phyloP scores from a whole-genome alignment of 352 stramenopile species.

The Phytophthora uliginosa region DNA sequence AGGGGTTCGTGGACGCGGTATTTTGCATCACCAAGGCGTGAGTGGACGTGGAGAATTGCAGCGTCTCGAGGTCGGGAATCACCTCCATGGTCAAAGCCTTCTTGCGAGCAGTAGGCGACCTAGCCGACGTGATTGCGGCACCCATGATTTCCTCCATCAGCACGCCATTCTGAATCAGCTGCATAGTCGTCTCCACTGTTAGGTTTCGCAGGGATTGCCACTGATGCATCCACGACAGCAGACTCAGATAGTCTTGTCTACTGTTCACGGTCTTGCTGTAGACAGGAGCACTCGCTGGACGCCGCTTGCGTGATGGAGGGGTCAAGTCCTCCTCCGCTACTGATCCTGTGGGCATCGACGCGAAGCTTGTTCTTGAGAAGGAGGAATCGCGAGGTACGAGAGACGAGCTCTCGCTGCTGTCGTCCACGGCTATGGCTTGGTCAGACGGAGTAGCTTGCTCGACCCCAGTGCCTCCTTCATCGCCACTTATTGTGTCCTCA shows the following conservation, averaged over 20 bases:
- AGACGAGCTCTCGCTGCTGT: slow-evolving; percentile 2
- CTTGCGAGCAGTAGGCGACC: slow-evolving; percentile 23
- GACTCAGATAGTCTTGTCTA: slow-evolving; percentile 32
- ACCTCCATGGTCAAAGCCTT: slow-evolving; percentile 32
- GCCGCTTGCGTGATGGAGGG: slow-evolving; percentile 8
- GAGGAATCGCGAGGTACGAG: slow-evolving; percentile 22
- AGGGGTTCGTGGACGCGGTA: slow-evolving; percentile 13
- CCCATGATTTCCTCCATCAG: slow-evolving; percentile 59
- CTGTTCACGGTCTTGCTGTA: slow-evolving; percentile 32
- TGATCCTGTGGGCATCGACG: slow-evolving; percentile 3
- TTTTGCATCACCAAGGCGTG: slow-evolving; percentile 42
- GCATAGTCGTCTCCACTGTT: slow-evolving; percentile 73
- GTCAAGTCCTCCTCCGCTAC: slow-evolving; percentile 4
- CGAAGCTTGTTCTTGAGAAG: slow-evolving; percentile 20
- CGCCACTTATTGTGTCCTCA: slow-evolving; percentile 45
- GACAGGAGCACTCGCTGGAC: slow-evolving; percentile 24
- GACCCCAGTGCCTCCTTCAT: slow-evolving; percentile 8
- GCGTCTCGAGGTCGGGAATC: slow-evolving; percentile 26
- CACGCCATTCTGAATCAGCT: slow-evolving; percentile 69
- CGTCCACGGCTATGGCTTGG: neutral
- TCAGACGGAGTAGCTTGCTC: neutral
- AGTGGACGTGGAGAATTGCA: slow-evolving; percentile 37
- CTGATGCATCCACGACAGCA: slow-evolving; percentile 52
- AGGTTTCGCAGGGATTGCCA: slow-evolving; percentile 66
- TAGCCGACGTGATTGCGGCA: neutral